Conservation (phyloP, 1,284 basidiomycete species). For the Mrakiaceae sp. region DNA sequence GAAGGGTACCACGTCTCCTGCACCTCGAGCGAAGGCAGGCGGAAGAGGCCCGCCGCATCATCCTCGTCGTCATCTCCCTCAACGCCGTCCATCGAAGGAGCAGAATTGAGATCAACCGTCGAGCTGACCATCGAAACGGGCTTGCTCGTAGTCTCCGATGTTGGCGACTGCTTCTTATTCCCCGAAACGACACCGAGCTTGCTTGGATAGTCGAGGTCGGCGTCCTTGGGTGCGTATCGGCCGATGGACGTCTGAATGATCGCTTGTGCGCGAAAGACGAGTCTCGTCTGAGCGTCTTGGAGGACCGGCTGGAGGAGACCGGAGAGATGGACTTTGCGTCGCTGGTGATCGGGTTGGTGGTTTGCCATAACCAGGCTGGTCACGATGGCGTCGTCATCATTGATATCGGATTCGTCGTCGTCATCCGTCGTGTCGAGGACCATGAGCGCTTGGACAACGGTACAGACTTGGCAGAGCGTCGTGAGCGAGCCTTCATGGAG, state of each 20-base stretch:
- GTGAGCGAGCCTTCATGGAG: constrained; percentile 78
- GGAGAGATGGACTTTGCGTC: constrained; percentile 52
- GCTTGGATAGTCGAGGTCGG: constrained; percentile 74
- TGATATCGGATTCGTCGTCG: constrained; percentile 28
- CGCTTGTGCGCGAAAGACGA: constrained; percentile 88
- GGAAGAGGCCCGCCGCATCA: constrained; percentile 46
- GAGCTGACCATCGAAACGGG: constrained; percentile 24
- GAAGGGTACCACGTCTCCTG: constrained; percentile 84
- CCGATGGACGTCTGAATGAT: constrained; percentile 76
- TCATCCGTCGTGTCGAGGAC: constrained; percentile 50
- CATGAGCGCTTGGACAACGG: constrained; percentile 85
- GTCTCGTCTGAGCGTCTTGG: constrained; percentile 82
- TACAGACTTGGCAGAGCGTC: constrained; percentile 82
- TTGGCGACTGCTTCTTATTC: constrained; percentile 1
- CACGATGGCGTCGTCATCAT: constrained; percentile 20
- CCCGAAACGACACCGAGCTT: constrained; percentile 39
- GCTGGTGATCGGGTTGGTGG: constrained; percentile 23
- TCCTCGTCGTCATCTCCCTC: constrained; percentile 27
- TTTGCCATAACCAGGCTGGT: too few relatives aligned
- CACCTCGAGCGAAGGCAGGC: constrained; percentile 55
- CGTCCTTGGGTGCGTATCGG: constrained; percentile 60
- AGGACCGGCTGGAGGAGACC: constrained; percentile 74
- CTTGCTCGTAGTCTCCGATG: background rate
- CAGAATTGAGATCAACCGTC: background rate
- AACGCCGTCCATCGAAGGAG: constrained; percentile 1